Percentiles rank a stretch among this genome's conserved stretches.
These are phyloP conservation scores for Ogataea methylovora DNA, from an alignment of 805 yeast genomes.

Conservation along the genomic window DNA sequence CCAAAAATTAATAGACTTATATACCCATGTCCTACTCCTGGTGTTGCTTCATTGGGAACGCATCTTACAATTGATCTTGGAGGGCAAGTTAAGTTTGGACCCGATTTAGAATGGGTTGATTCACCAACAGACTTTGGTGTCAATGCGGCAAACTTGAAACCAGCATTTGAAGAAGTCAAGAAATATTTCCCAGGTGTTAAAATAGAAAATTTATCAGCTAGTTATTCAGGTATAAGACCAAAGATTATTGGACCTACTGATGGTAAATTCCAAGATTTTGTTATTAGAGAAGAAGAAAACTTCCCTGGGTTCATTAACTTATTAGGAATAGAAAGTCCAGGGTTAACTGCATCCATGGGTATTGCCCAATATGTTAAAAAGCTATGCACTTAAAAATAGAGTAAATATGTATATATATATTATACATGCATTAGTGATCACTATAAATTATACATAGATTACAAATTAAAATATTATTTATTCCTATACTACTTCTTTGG, in stretches of 20 bases:
- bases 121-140: slow-evolving; percentile 40
- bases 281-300: slow-evolving; percentile 61
- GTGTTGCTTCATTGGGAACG: slow-evolving; percentile 74
- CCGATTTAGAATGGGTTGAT: slow-evolving; percentile 79
- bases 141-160: slow-evolving; percentile 37
- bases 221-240: slow-evolving; percentile 82
- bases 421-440: no score
- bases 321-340: slow-evolving; percentile 86
- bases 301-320: slow-evolving; percentile 74
- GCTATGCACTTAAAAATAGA: slow-evolving; percentile 9
- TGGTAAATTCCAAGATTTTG: slow-evolving; percentile 59
- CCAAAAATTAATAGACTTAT: slow-evolving; percentile 46
- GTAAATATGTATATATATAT: background rate
- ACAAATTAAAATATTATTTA: no score
- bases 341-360: slow-evolving; percentile 76
- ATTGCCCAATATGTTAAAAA: slow-evolving; percentile 64
- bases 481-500: slow-evolving; percentile 35
- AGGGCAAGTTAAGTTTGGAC: slow-evolving; percentile 78
- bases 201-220: slow-evolving; percentile 45
- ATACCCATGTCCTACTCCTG: slow-evolving; percentile 75
- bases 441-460: no score
- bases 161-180: slow-evolving; percentile 51
- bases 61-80: slow-evolving; percentile 81
- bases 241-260: slow-evolving; percentile 46
- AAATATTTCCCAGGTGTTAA: slow-evolving; percentile 59